Percentiles rank a stretch among this genome's conserved stretches.
These are phyloP conservation scores for Leccinum solheimii DNA, from an alignment of 1,284 basidiomycete species.

Conservation along the genomic window DNA sequence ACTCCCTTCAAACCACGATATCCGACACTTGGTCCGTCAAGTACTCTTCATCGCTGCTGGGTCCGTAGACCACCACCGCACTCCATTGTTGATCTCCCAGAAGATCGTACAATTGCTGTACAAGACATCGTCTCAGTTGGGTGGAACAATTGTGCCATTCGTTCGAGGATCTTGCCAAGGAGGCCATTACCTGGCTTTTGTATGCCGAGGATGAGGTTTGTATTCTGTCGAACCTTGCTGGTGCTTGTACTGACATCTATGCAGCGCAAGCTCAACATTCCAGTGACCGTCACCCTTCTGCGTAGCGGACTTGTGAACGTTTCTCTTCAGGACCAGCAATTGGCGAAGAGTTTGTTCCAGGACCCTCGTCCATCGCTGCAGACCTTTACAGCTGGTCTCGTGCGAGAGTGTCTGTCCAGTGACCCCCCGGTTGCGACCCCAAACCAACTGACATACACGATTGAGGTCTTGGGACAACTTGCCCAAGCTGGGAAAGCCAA, in stretches of 20 bases:
- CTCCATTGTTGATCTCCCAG: constrained; percentile 91
- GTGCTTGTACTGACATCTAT: constrained; percentile 16
- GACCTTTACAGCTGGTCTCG: constrained; percentile 82
- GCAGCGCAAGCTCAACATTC: constrained; percentile 93
- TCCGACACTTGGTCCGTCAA: constrained; percentile 81
- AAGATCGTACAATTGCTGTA: constrained; percentile 89
- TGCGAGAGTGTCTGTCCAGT: constrained; percentile 82
- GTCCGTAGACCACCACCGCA: constrained; percentile 79
- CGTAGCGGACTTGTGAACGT: constrained; percentile 82
- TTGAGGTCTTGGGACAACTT: constrained; percentile 80
- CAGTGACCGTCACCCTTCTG: constrained; percentile 89
- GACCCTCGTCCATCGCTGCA: constrained; percentile 79
- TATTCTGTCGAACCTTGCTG: constrained; percentile 11
- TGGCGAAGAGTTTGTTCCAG: constrained; percentile 84
- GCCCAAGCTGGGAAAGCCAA: constrained; percentile 75
- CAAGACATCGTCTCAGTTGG: constrained; percentile 80
- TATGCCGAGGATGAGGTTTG: constrained; percentile 95
- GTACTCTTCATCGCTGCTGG: constrained; percentile 80
- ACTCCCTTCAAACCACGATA: constrained; percentile 81
- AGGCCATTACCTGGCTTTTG: constrained; percentile 95
- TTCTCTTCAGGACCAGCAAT: constrained; percentile 84
- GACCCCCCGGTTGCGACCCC: constrained; percentile 80
- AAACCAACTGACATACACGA: constrained; percentile 77
- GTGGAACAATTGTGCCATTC: constrained; percentile 89
- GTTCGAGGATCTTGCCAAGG: constrained; percentile 92